phyloP scores from a whole-genome alignment of 495 filamentous ascomycete genomes.

The Aspergillus indologenus region DNA sequence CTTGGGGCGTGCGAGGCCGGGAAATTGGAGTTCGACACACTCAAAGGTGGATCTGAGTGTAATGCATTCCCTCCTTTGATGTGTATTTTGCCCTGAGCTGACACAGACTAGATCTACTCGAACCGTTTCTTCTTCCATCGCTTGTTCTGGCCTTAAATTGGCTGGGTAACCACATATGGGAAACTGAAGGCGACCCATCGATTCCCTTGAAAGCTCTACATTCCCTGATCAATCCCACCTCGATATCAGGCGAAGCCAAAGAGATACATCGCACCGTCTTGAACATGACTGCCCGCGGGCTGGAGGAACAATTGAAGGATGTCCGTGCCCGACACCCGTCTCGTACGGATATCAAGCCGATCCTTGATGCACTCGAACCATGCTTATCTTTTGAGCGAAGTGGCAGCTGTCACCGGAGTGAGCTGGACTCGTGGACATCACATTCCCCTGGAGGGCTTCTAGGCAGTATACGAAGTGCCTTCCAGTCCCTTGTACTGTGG shows the following conservation, averaged over 20 bases:
- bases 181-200: slow-evolving; percentile 57
- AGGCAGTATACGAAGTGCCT: slow-evolving; percentile 58
- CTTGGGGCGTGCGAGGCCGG: slow-evolving; percentile 70
- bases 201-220: slow-evolving; percentile 67
- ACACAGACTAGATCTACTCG: slow-evolving; percentile 63
- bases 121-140: slow-evolving; percentile 85
- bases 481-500: slow-evolving; percentile 73
- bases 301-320: slow-evolving; percentile 72
- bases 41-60: slow-evolving; percentile 89
- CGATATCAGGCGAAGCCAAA: slow-evolving; percentile 75
- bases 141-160: slow-evolving; percentile 77
- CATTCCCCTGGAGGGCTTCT: slow-evolving; percentile 58
- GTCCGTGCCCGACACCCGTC: slow-evolving; percentile 67
- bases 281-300: slow-evolving; percentile 71
- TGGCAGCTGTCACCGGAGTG: slow-evolving; percentile 61
- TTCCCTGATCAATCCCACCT: slow-evolving; percentile 69
- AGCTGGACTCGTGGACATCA: slow-evolving; percentile 73
- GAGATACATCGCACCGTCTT: slow-evolving; percentile 80
- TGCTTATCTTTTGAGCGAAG: slow-evolving; percentile 66
- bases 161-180: slow-evolving; percentile 81
- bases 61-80: slow-evolving; percentile 26
- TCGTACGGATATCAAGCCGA: slow-evolving; percentile 66
- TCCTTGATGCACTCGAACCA: slow-evolving; percentile 66
- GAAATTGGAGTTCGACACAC: slow-evolving; percentile 69
- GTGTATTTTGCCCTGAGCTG: background rate